Evolutionary conservation across 2,329 filamentous ascomycete species (phyloP).

Genomic region (Alternaria arborescens): DNA sequence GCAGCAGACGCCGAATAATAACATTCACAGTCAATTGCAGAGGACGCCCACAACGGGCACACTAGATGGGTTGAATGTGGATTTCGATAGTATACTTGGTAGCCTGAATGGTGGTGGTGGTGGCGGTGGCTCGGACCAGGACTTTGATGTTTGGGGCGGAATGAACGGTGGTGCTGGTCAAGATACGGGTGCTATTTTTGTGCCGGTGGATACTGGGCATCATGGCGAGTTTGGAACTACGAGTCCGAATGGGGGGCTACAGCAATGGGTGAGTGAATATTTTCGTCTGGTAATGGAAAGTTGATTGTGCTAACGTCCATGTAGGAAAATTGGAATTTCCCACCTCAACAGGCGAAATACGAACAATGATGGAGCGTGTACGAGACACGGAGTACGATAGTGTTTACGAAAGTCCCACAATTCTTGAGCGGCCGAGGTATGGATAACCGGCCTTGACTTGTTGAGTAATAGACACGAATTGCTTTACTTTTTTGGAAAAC

Average conservation of each 20-base stretch:
- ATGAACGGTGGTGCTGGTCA: conserved; percentile 31
- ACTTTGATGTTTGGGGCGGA: conserved; percentile 39
- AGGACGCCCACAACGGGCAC: conserved; percentile 29
- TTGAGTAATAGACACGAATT: neutral
- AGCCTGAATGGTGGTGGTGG: conserved; percentile 33
- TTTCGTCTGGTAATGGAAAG: neutral
- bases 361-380: conserved; percentile 18
- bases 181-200: conserved; percentile 47
- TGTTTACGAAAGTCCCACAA: neutral
- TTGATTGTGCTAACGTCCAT: conserved; percentile 1
- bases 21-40: conserved; percentile 31
- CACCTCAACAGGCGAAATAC: conserved; percentile 31
- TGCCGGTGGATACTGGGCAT: conserved; percentile 42
- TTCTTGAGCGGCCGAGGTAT: neutral
- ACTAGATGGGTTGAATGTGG: conserved; percentile 42
- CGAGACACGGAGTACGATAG: neutral
- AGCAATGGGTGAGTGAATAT: conserved; percentile 42
- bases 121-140: conserved; percentile 19
- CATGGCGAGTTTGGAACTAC: conserved; percentile 30
- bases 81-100: conserved; percentile 45
- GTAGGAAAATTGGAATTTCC: conserved; percentile 44
- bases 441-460: neutral
- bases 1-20: conserved; percentile 11
- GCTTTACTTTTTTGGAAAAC: neutral
- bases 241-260: conserved; percentile 38